Evolutionary conservation across 2,329 filamentous ascomycete genomes (phyloP).

Genomic region (Fusarium sp.): DNA sequence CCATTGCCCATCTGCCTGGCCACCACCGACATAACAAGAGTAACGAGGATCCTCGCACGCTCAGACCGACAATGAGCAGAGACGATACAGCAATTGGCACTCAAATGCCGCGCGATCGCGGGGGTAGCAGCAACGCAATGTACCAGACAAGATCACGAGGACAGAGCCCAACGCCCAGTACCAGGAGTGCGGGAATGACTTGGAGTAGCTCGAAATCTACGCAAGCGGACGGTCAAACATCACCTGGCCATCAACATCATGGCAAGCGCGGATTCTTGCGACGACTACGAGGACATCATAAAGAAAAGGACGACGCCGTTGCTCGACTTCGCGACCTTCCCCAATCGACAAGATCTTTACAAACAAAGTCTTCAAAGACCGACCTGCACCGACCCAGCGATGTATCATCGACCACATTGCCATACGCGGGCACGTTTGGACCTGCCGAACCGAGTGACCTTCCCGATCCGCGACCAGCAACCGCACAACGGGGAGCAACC

Average conservation of each 20-base stretch:
- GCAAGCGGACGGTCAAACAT: slow-evolving; percentile 67
- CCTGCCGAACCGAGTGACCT: slow-evolving; percentile 48
- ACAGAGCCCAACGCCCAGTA: slow-evolving; percentile 84
- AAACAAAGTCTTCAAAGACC: slow-evolving; percentile 61
- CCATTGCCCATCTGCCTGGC: slow-evolving; percentile 73
- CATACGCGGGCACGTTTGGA: slow-evolving; percentile 47
- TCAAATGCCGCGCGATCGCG: slow-evolving; percentile 61
- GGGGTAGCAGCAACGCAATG: slow-evolving; percentile 62
- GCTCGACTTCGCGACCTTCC: slow-evolving; percentile 62
- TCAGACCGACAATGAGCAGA: slow-evolving; percentile 79
- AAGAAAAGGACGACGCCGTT: slow-evolving; percentile 60
- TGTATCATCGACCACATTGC: slow-evolving; percentile 54
- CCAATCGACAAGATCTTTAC: slow-evolving; percentile 65
- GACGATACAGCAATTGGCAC: slow-evolving; percentile 72
- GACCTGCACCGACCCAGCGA: slow-evolving; percentile 58
- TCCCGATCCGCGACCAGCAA: slow-evolving; percentile 45
- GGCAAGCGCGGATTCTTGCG: slow-evolving; percentile 64
- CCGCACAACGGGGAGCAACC: slow-evolving; percentile 58
- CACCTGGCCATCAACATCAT: slow-evolving; percentile 65
- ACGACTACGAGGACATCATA: slow-evolving; percentile 64
- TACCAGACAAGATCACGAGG: slow-evolving; percentile 69
- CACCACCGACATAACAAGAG: slow-evolving; percentile 78
- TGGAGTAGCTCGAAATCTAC: slow-evolving; percentile 60
- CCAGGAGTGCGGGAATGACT: slow-evolving; percentile 65
- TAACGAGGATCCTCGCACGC: slow-evolving; percentile 72